Base-by-base conservation (phyloP, 768 basidiomycete genomes). In the Hortiboletus campestris region DNA sequence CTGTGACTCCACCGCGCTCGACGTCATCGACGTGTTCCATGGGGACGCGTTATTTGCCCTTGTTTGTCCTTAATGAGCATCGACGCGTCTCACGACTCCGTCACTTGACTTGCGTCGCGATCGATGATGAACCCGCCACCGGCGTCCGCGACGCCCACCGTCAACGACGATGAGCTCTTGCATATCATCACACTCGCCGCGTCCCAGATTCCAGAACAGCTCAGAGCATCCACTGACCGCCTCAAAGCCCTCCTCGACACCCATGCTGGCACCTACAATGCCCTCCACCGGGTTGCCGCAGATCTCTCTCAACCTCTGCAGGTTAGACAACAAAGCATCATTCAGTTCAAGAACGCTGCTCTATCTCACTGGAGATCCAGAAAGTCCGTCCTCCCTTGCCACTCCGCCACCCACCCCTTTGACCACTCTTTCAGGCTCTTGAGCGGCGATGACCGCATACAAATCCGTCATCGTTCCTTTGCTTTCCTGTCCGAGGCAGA, bases 331-430 rank as follows among this genome's bases (percentile, higher is more conserved):
- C 89, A 90, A 68, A 84, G 88, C 25, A 90, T 92, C 59, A 88
- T 95, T 52, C 91, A 93, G 65, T 89, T 94, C 75, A 95, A 95
- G 74, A 95, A 94, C 63, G 78, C 80, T 2, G 86, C 85, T 3
- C 69, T 85, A 4, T 73, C 73, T 46, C 86, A 90, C 64, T 96
- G 94, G 94, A 78, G 81, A 66, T 86, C 85, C 32, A 75, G 85
- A 74, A 91, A 84, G 91, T 90, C 60, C 66, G 80, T 60, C 22
- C 17, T 47, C 22, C 43, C 14, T 46, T 35, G 36, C 43, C 46
- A 19, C 36, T 11, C 17, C 41, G 35, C 52, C 43, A 47, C 43
- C 31, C 14, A 19, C 34, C 41, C 55, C 52, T 49, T 57, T 67
- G 36, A 53, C 53, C 52, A 34, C 51, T 49, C 61, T 49, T 52